These are phyloP conservation scores for Venturia pyrina DNA, from an alignment of 2,329 filamentous ascomycete species.

Conservation along the genomic window DNA sequence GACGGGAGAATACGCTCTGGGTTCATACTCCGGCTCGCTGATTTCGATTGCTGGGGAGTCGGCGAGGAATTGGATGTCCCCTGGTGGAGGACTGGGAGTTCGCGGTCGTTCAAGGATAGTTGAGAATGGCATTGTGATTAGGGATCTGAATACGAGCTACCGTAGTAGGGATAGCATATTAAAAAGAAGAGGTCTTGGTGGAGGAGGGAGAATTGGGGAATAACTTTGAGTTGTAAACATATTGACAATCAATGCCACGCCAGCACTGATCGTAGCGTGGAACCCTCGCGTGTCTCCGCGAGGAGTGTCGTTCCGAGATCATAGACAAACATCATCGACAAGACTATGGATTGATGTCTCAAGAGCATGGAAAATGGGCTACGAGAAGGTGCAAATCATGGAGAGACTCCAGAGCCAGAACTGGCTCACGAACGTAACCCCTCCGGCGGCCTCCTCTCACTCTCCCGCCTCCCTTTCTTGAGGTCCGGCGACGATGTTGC, in stretches of 20 bases:
- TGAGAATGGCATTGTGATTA: constrained; percentile 29
- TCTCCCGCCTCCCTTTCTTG: constrained; percentile 54
- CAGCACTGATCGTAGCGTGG: not conserved
- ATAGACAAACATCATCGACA: not conserved
- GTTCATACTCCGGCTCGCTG: constrained; percentile 20
- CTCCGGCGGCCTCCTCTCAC: constrained; percentile 46
- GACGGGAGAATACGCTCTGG: constrained; percentile 29
- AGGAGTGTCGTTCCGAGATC: not conserved
- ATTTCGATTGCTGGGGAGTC: constrained; percentile 20
- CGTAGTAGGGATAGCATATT: not conserved
- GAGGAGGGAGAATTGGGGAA: not conserved
- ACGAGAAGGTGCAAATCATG: not conserved
- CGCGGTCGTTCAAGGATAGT: constrained; percentile 51
- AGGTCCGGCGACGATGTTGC: constrained; percentile 33
- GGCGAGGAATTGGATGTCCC: constrained; percentile 26
- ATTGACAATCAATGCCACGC: not conserved
- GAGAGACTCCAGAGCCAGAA: constrained; percentile 27
- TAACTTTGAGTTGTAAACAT: not conserved
- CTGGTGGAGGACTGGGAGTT: constrained; percentile 54
- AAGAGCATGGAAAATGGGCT: constrained; percentile 13
- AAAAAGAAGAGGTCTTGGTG: not conserved
- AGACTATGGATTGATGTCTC: not conserved
- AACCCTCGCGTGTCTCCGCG: not conserved
- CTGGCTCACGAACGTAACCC: constrained; percentile 31
- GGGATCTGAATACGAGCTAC: not conserved